Evolutionary conservation across 352 stramenopile genomes (phyloP).

Genomic region (Thraustochytrium sp.): DNA sequence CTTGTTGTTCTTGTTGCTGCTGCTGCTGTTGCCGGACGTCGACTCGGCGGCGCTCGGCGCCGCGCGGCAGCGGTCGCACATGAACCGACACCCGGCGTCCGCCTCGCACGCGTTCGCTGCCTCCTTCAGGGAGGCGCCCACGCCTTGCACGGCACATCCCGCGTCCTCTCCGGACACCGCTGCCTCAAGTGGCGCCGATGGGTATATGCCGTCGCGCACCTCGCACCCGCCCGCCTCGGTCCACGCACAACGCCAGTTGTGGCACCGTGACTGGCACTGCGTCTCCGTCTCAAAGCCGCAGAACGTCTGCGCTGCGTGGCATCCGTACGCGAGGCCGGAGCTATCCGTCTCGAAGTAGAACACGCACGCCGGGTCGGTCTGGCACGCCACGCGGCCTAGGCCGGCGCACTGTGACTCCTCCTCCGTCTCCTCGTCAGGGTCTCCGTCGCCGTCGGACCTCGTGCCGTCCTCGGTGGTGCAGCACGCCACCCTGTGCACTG

Average conservation of each 20-base stretch:
- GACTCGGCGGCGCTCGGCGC: not conserved
- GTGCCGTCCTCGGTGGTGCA: too few species aligned
- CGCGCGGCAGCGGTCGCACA: not conserved
- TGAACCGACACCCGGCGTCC: not conserved
- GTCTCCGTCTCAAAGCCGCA: not conserved
- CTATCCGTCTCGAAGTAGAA: not conserved
- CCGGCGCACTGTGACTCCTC: too few species aligned
- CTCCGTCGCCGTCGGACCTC: too few species aligned
- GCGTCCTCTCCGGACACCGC: not conserved
- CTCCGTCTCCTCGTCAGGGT: too few species aligned
- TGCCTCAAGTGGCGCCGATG: not conserved
- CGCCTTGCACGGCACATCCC: not conserved
- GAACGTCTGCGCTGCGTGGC: not conserved
- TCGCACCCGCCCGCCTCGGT: not conserved
- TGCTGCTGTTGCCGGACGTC: too few species aligned
- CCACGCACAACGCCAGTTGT: not conserved
- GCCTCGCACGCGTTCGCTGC: not conserved
- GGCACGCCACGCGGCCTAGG: too few species aligned
- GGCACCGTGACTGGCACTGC: not conserved
- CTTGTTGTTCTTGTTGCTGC: too few species aligned
- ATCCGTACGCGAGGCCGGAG: not conserved
- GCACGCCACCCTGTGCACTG: too few species aligned
- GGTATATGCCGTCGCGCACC: not conserved
- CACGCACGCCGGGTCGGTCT: not conserved
- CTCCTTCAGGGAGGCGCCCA: not conserved